Evolutionary conservation across 1,284 basidiomycete genomes (phyloP), one percentile per base, ranked within the genome.

Genomic region (Ceratobasidium theobromae): DNA sequence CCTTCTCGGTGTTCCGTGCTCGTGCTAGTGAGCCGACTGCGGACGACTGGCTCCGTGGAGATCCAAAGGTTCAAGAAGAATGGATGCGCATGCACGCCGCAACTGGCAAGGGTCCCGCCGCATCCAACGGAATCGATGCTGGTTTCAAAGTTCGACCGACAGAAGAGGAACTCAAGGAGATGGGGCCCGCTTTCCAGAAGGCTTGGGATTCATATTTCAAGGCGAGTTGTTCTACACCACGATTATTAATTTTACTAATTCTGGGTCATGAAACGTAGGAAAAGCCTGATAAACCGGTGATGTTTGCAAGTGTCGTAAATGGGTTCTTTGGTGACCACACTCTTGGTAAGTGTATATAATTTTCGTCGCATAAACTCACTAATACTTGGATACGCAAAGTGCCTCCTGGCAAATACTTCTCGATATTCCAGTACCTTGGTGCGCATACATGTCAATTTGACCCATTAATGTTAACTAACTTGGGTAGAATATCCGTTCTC

Each of bases 101-200:
- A 76, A 66, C 84, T 85, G 78, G 79, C 81, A 69, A 87, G 84
- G 76, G 86, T 85, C 0, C 79, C 85, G 35, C 77, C 87, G 82
- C 86, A 0, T 87, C 86, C 21, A 89, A 88, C 71, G 80, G 79
- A 38, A 88, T 88, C 71, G 87, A 88, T 74, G 87, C 87, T 65
- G 86, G 87, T 12, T 87, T 86, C 79, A 88, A 88, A 83, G 85
- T 88, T 69, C 85, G 86, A 32, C 87, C 87, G 0, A 85, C 82
- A 0, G 82, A 82, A 70, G 82, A 80, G 67, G 87, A 89, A 72
- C 76, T 88, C 58, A 86, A 86, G 72, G 84, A 86, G 75, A 87
- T 88, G 86, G 86, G 86, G 18, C 85, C 86, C n/a, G 86, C 87
- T 69, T 88, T 88, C 76, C 85, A 86, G 69, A 78, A 79, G 69